These are phyloP conservation scores for Orbilia brochopaga DNA, from an alignment of 2,329 filamentous ascomycete genomes.

Conservation along the genomic window DNA sequence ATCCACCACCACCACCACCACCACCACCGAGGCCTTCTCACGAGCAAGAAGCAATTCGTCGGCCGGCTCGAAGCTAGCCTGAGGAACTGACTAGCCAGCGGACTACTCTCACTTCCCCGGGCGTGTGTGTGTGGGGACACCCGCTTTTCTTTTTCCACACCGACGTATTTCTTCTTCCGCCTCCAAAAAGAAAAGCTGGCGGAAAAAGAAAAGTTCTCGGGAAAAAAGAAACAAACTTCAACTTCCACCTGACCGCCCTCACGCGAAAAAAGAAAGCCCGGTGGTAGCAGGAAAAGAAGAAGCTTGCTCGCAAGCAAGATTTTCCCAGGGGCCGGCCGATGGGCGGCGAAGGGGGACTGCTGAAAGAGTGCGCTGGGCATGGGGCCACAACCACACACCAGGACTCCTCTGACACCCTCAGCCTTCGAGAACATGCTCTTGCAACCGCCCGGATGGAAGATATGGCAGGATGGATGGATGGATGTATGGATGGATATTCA, in stretches of 20 bases:
- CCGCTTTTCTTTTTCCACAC: neutral
- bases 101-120: slow-evolving; percentile 46
- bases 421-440: slow-evolving; percentile 42
- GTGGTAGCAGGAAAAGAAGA: neutral
- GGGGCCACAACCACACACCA: slow-evolving; percentile 40
- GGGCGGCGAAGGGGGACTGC: slow-evolving; percentile 21
- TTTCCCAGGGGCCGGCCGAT: slow-evolving; percentile 45
- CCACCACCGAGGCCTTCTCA: slow-evolving; percentile 10
- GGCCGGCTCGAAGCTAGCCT: slow-evolving; percentile 18
- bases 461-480: neutral
- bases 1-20: neutral
- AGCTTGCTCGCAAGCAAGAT: slow-evolving; percentile 37
- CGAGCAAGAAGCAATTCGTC: slow-evolving; percentile 1
- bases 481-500: neutral
- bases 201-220: slow-evolving; percentile 24
- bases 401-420: slow-evolving; percentile 10
- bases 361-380: slow-evolving; percentile 35
- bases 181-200: neutral
- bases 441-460: slow-evolving; percentile 2
- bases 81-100: slow-evolving; percentile 19
- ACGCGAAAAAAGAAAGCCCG: slow-evolving; percentile 20
- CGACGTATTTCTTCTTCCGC: slow-evolving; percentile 13
- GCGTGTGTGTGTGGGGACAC: slow-evolving; percentile 42
- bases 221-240: slow-evolving; percentile 13
- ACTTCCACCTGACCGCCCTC: slow-evolving; percentile 48